A percentile compares a stretch with the other conserved stretches of the same genome.
These are phyloP conservation scores for Blastobotrys americana DNA, from an alignment of 805 yeast species.

Conservation along the genomic window DNA sequence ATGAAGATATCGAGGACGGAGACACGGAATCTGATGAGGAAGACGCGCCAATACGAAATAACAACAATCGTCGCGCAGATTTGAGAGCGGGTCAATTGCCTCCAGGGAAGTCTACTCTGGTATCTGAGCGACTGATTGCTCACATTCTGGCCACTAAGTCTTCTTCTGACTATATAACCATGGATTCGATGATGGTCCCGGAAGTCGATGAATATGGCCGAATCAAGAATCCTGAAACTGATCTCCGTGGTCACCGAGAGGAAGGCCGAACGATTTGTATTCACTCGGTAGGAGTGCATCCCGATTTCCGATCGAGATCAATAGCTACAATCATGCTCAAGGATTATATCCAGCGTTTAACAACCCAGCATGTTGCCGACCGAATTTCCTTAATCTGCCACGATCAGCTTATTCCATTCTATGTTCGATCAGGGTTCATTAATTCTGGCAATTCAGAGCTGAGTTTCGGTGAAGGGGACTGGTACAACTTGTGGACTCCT, in stretches of 20 bases:
- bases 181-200: constrained; percentile 56
- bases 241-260: constrained; percentile 61
- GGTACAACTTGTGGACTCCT: constrained; percentile 21
- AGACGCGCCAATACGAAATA: not conserved
- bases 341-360: constrained; percentile 84
- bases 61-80: constrained; percentile 11
- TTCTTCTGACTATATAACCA: constrained; percentile 39
- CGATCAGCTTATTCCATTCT: constrained; percentile 61
- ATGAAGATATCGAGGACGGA: constrained; percentile 25
- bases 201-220: constrained; percentile 25
- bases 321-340: constrained; percentile 76
- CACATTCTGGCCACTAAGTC: constrained; percentile 77
- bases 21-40: constrained; percentile 24
- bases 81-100: constrained; percentile 9
- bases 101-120: constrained; percentile 17
- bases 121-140: constrained; percentile 61
- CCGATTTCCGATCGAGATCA: constrained; percentile 71
- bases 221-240: constrained; percentile 20
- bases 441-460: constrained; percentile 39
- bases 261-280: constrained; percentile 66
- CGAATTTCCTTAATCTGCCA: constrained; percentile 69
- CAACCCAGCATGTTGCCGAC: constrained; percentile 80
- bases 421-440: constrained; percentile 72
- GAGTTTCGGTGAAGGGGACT: constrained; percentile 19
- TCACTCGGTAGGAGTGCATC: constrained; percentile 73